Base-by-base conservation (phyloP, 139 green algal genomes). In the Dunaliella primolecta region DNA sequence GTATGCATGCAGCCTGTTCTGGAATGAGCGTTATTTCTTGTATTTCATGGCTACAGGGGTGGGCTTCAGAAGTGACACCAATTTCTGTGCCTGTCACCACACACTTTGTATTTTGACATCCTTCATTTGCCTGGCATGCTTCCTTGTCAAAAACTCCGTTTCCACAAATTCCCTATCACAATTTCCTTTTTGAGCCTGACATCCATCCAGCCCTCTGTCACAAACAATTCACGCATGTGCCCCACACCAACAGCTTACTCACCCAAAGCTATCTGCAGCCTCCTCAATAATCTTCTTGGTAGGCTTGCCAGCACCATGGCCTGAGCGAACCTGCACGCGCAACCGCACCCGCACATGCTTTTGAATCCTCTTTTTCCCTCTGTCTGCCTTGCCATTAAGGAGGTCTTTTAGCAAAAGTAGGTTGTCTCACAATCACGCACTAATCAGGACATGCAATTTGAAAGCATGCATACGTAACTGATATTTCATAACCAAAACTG, bases 281-380 rank as follows among this genome's bases (percentile, higher is more conserved):
- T 96, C 93, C 34, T 94, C 84, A 56, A 98, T 96, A 57, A 98
- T 84, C 87, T 98, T 99, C 21, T 88, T 56, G 0, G 96, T 99
- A 1, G 96, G 96, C 89, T 97, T 98, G 75, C 96, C 96, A 1
- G 94, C 93, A 1, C 96, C 96, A 82, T 98, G 96, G 20, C 91
- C 89, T 2, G 89, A 85, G 24, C 87, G 82, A 36, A 95, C 91
- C 83, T 99, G 95, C 25, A 98, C 7, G n/a, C n/a, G n/a, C n/a
- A n/a, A n/a, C n/a, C n/a, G n/a, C n/a, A n/a, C n/a, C n/a, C n/a
- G n/a, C n/a, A n/a, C n/a, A n/a, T n/a, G n/a, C n/a, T n/a, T n/a
- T n/a, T n/a, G n/a, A n/a, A n/a, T n/a, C n/a, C n/a, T n/a, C n/a
- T n/a, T n/a, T n/a, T n/a, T n/a, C n/a, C n/a, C n/a, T n/a, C n/a